Conservation (phyloP, 306 rosid species). For the Ormosia semicastrata region DNA sequence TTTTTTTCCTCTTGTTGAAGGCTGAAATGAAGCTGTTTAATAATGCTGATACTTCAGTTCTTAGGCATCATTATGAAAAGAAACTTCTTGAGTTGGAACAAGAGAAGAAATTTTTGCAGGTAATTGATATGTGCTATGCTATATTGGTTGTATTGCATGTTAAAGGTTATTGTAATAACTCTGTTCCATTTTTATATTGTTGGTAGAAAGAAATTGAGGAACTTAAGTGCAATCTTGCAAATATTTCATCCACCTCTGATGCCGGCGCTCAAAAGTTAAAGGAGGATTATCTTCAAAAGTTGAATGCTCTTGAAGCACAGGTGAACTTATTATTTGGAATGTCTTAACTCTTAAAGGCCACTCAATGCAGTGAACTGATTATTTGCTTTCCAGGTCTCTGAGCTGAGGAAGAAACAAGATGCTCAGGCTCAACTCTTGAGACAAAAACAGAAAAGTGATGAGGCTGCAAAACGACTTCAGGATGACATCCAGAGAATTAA, state of each 20-base stretch:
- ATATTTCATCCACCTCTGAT: constrained; percentile 72
- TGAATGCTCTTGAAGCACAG: constrained; percentile 84
- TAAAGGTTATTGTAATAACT: constrained; percentile 2
- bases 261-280: constrained; percentile 87
- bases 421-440: constrained; percentile 83
- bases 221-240: constrained; percentile 59
- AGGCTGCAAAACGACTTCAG: constrained; percentile 78
- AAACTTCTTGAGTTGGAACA: constrained; percentile 85
- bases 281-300: constrained; percentile 87
- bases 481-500: constrained; percentile 94
- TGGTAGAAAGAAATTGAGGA: constrained; percentile 83
- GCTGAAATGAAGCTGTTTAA: constrained; percentile 89
- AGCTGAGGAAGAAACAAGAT: constrained; percentile 85
- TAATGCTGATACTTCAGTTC: constrained; percentile 64
- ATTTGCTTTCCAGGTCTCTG: constrained; percentile 65
- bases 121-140: constrained; percentile 25
- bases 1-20: constrained; percentile 40
- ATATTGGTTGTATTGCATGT: not conserved
- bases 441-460: constrained; percentile 91
- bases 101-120: constrained; percentile 87
- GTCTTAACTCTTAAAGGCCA: not conserved
- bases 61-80: constrained; percentile 86
- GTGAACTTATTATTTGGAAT: constrained; percentile 38
- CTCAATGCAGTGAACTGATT: constrained; percentile 25
- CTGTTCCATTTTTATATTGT: not conserved